Percentiles rank a stretch among this genome's conserved stretches.
phyloP scores from a whole-genome alignment of 2,329 filamentous ascomycete genomes.

The Cladosporium phlei region DNA sequence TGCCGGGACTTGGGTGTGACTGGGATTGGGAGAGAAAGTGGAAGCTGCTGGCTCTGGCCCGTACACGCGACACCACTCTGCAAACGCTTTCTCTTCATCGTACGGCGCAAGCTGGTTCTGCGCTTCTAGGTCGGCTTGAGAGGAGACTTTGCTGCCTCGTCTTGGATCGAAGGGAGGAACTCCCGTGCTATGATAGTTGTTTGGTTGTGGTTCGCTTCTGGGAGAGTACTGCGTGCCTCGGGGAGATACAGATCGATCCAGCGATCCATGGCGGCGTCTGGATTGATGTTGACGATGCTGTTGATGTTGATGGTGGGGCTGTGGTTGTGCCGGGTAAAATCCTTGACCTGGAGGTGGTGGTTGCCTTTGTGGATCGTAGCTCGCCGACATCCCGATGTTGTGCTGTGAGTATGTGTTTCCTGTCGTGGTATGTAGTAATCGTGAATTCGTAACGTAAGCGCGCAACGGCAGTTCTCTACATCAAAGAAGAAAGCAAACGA shows the following conservation, averaged over 20 bases:
- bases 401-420: too few relatives aligned
- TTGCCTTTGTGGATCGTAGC: conserved; percentile 1
- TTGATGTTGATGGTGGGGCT: background rate
- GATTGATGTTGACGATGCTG: background rate
- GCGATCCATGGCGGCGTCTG: background rate
- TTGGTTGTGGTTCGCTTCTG: background rate
- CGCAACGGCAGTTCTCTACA: too few relatives aligned
- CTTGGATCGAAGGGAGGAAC: background rate
- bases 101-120: conserved; percentile 13
- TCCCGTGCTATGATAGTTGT: background rate
- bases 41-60: conserved; percentile 1
- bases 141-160: conserved; percentile 1
- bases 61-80: conserved; percentile 13
- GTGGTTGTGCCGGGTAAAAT: conserved; percentile 6
- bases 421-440: too few relatives aligned
- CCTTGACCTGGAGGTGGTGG: conserved; percentile 9
- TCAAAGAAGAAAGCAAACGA: too few relatives aligned
- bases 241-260: conserved; percentile 1
- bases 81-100: conserved; percentile 14
- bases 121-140: background rate
- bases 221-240: background rate
- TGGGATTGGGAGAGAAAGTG: too few relatives aligned
- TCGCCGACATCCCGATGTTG: background rate
- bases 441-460: too few relatives aligned
- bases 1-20: background rate